Conservation (phyloP, 176 grass and related monocot genomes). For the Zizania latifolia region DNA sequence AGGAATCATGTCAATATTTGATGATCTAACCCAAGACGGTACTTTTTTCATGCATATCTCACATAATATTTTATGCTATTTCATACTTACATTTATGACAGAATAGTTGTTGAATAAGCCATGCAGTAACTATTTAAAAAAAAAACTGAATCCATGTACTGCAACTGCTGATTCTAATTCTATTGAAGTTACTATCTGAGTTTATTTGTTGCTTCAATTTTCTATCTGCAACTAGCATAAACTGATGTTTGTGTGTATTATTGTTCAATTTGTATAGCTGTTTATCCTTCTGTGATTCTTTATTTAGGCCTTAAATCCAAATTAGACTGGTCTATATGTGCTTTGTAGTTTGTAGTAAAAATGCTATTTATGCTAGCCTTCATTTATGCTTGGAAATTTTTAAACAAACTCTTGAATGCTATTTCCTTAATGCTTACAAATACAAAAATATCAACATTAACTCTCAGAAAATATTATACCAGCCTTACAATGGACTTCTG, state of each 20-base stretch:
- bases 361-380: neutral
- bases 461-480: neutral
- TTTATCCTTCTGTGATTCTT: neutral
- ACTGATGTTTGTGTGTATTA: neutral
- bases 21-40: conserved; percentile 95
- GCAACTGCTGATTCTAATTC: neutral
- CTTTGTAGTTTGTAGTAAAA: too few relatives aligned
- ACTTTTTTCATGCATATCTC: conserved; percentile 5
- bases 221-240: neutral
- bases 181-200: neutral
- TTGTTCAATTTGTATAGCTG: neutral
- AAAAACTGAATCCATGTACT: neutral
- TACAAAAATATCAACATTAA: neutral
- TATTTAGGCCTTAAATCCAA: neutral
- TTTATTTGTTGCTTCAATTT: neutral
- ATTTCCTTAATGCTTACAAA: neutral
- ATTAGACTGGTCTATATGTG: too few relatives aligned
- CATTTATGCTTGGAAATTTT: neutral
- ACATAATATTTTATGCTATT: neutral
- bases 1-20: conserved; percentile 91
- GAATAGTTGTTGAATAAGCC: too few relatives aligned
- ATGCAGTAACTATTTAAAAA: too few relatives aligned
- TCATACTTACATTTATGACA: neutral
- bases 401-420: neutral
- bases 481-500: neutral